phyloP scores from a whole-genome alignment of 257 asterid species.

The Solanum commersonii region DNA sequence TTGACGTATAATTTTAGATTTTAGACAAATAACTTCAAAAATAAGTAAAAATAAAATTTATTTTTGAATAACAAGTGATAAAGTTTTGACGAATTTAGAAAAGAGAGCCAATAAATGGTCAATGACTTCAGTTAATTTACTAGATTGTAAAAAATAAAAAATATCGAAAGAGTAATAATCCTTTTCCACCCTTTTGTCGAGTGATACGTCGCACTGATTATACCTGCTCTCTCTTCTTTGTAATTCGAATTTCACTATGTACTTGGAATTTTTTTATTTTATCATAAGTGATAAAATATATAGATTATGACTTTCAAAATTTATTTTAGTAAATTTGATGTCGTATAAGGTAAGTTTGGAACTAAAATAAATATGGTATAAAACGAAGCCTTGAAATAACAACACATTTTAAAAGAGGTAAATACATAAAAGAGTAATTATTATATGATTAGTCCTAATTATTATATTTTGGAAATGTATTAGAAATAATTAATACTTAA shows the following conservation, averaged over 20 bases:
- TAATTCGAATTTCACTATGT: neutral
- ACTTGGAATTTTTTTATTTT: neutral
- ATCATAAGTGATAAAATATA: neutral
- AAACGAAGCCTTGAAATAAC: too few species aligned
- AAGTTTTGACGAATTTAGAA: conserved; percentile 4
- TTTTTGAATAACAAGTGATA: neutral
- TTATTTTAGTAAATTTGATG: neutral
- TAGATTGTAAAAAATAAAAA: neutral
- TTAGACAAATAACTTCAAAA: too few species aligned
- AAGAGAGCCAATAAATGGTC: neutral
- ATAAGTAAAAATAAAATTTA: too few species aligned
- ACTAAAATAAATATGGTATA: too few species aligned
- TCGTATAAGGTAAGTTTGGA: neutral
- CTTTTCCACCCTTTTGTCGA: conserved; percentile 41
- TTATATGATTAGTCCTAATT: neutral
- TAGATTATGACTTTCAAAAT: neutral
- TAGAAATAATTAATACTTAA: too few species aligned
- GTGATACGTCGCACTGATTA: conserved; percentile 65
- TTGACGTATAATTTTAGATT: too few species aligned
- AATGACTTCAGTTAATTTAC: neutral
- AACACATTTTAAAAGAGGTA: too few species aligned
- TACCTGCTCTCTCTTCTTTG: conserved; percentile 6
- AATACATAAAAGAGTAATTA: too few species aligned
- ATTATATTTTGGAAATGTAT: neutral
- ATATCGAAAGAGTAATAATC: neutral